Conservation (phyloP, 2,329 filamentous ascomycete species). For the Talaromyces sp. region DNA sequence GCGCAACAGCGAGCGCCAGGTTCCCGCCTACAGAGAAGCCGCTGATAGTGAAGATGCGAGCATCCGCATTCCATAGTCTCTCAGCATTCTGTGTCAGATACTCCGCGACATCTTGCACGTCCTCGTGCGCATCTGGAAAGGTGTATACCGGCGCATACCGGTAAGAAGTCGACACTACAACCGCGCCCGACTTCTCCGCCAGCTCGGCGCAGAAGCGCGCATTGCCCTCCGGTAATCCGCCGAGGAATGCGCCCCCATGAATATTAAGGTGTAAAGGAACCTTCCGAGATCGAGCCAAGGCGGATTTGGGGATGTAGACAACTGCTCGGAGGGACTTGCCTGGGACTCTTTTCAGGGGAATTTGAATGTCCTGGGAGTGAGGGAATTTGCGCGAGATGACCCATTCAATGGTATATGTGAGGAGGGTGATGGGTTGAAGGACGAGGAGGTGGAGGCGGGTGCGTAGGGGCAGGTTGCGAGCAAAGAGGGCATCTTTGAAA, state of each 20-base stretch:
- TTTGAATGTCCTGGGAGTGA: neutral
- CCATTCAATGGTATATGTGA: slow-evolving; percentile 36
- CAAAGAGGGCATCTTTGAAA: slow-evolving; percentile 31
- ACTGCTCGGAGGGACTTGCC: neutral
- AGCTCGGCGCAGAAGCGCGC: slow-evolving; percentile 18
- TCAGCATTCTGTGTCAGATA: slow-evolving; percentile 40
- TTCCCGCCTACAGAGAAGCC: slow-evolving; percentile 45
- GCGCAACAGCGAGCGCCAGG: slow-evolving; percentile 35
- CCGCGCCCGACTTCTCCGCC: slow-evolving; percentile 37
- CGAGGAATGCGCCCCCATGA: neutral
- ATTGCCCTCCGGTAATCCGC: neutral
- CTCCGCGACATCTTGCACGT: slow-evolving; percentile 41
- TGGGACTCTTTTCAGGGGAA: neutral
- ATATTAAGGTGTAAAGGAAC: neutral
- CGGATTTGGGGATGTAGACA: neutral
- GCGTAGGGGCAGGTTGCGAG: slow-evolving; percentile 32
- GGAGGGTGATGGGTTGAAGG: slow-evolving; percentile 39
- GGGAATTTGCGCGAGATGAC: slow-evolving; percentile 15
- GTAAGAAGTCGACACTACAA: slow-evolving; percentile 38
- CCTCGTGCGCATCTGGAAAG: slow-evolving; percentile 41
- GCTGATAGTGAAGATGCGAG: slow-evolving; percentile 38
- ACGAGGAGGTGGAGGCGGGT: slow-evolving; percentile 43
- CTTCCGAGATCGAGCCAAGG: neutral
- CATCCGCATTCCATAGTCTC: slow-evolving; percentile 22
- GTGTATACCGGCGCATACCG: slow-evolving; percentile 38